Conservation (phyloP, 208 protist species). For the Kentomonas sorsogonicus region DNA sequence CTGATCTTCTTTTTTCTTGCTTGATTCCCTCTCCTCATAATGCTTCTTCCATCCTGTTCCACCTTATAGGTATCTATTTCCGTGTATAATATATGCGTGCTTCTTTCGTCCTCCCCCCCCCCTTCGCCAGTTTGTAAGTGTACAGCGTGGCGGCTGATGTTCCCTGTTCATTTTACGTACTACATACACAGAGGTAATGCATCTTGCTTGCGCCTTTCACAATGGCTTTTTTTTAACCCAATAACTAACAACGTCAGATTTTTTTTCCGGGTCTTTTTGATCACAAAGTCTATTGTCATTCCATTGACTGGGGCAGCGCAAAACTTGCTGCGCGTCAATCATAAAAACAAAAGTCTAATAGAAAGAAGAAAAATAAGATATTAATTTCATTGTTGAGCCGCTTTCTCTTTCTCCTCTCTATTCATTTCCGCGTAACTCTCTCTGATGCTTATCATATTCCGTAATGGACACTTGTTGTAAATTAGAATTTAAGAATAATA, state of each 20-base stretch:
- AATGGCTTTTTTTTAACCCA: neutral
- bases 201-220: neutral
- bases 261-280: neutral
- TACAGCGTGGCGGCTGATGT: neutral
- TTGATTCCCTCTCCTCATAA: neutral
- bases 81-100: neutral
- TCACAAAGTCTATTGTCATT: neutral
- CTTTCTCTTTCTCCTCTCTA: too few relatives aligned
- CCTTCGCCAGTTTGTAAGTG: neutral
- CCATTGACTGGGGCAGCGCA: neutral
- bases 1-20: neutral
- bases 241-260: neutral
- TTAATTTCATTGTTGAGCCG: neutral
- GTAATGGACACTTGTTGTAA: too few relatives aligned
- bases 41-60: neutral
- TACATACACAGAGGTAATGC: neutral
- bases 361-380: constrained; percentile 10
- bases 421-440: too few relatives aligned
- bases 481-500: too few relatives aligned
- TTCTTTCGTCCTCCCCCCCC: neutral
- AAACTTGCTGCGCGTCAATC: neutral
- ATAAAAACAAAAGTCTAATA: constrained; percentile 3
- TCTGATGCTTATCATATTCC: too few relatives aligned
- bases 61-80: neutral
- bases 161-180: neutral